Percentiles rank a stretch among this genome's conserved stretches.
Evolutionary conservation across 805 yeast genomes (phyloP).

Genomic region (Yarrowia porcina): DNA sequence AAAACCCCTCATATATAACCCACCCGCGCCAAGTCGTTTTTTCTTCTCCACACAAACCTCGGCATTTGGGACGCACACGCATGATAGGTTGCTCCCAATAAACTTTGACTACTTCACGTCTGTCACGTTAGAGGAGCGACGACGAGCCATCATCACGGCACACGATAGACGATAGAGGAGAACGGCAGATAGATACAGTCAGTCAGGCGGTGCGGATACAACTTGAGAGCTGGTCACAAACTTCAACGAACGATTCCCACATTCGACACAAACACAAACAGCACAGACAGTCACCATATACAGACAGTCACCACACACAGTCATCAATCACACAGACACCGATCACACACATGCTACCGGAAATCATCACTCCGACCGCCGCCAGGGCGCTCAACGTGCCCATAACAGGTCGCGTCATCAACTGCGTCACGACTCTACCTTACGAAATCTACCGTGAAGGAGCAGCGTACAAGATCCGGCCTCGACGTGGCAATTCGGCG

Average conservation of each 20-base stretch:
- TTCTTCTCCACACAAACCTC: slow-evolving; percentile 1
- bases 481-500: slow-evolving; percentile 75
- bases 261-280: neutral
- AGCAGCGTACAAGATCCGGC: slow-evolving; percentile 47
- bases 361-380: neutral
- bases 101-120: neutral
- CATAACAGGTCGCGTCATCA: slow-evolving; percentile 59
- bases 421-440: slow-evolving; percentile 67
- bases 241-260: neutral
- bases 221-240: no score
- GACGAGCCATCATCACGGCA: neutral
- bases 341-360: neutral
- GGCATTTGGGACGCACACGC: neutral
- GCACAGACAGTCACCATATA: neutral
- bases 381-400: slow-evolving; percentile 12
- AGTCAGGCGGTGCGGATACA: no score
- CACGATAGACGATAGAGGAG: neutral
- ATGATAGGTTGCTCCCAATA: slow-evolving; percentile 17
- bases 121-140: neutral
- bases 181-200: neutral
- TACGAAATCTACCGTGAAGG: slow-evolving; percentile 50
- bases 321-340: neutral
- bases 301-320: no score
- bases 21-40: neutral
- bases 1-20: no score